Evolutionary conservation across 169 alveolate species (phyloP).

Genomic region (Toxoplasma gondii): DNA sequence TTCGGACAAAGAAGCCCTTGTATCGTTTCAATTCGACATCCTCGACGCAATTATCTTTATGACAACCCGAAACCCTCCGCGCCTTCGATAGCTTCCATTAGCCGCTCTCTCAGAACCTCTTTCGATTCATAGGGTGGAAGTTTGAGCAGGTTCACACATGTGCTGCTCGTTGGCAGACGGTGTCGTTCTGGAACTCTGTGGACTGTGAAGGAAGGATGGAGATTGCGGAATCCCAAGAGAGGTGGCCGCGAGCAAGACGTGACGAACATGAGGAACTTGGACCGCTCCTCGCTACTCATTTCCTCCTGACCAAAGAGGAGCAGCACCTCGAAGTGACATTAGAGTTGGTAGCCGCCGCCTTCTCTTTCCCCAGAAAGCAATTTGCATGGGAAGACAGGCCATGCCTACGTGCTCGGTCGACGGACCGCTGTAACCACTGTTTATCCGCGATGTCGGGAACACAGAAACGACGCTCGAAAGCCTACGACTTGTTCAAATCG

Average conservation of each 20-base stretch:
- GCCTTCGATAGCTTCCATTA: constrained; percentile 88
- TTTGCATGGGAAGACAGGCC: background rate
- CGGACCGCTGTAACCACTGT: background rate
- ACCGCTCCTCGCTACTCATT: constrained; percentile 86
- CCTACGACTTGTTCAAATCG: too few relatives aligned
- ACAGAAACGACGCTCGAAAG: too few relatives aligned
- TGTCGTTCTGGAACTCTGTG: constrained; percentile 85
- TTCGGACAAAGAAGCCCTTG: background rate
- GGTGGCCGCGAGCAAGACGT: constrained; percentile 98
- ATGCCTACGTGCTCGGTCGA: background rate
- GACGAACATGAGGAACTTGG: constrained; percentile 93
- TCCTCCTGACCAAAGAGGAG: constrained; percentile 65
- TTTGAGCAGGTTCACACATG: constrained; percentile 96
- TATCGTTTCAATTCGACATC: background rate
- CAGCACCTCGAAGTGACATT: background rate
- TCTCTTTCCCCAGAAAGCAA: background rate
- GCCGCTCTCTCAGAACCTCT: constrained; percentile 80
- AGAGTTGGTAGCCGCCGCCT: too few relatives aligned
- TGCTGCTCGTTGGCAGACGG: constrained; percentile 92
- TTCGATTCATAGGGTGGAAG: constrained; percentile 92
- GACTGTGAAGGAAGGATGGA: constrained; percentile 93
- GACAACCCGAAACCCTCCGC: constrained; percentile 91
- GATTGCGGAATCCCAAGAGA: constrained; percentile 88
- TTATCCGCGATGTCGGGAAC: too few relatives aligned
- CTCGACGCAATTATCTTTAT: background rate